Evolutionary conservation across 371 early-diverging fungal genomes (phyloP), one percentile per base, ranked within the genome.

Genomic region (Mucor racemosus): DNA sequence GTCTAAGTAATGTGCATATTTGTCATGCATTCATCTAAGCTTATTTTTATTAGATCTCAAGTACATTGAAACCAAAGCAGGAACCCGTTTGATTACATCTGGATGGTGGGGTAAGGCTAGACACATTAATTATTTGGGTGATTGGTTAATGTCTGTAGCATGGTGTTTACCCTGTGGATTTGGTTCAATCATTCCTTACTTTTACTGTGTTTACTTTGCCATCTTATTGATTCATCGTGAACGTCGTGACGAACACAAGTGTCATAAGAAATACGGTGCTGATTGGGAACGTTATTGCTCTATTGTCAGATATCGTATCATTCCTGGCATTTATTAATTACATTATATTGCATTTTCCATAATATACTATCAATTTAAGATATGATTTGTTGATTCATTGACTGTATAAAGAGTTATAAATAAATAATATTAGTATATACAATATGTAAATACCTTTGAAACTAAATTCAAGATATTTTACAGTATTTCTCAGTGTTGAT

Each of bases 41-140:
- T 21, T 15, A 7, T n/a, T 19, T 17, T 48, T 21, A 5, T 53
- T 53, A 86, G 86, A 92, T 74, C 77, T 95, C 34, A 86, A 90
- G 77, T 96, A 85, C 76, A 91, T 97, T 60, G 81, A 90, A 63
- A 95, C 97, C 0, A 78, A 83, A 54, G 69, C 90, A 34, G 97
- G 97, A 17, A 86, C 89, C 53, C 89, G 87, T 63, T 82, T 98
- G 62, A 77, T 98, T 38, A 88, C 89, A 36, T 85, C 85, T 42
- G 96, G 98, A 11, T 98, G 97, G 97, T 97, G 97, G 94, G 97
- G 96, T 6, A 80, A 83, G 31, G 91, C 96, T 9, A 82, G 96
- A 44, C 94, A 98, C 72, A 92, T 97, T 70, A 96, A 98, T 76
- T 98, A 98, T 80, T 76, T 93, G 53, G 95, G 92, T 26, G 95